Base-by-base conservation (phyloP, 2,329 filamentous ascomycete species). In the Stromatinia cepivora region DNA sequence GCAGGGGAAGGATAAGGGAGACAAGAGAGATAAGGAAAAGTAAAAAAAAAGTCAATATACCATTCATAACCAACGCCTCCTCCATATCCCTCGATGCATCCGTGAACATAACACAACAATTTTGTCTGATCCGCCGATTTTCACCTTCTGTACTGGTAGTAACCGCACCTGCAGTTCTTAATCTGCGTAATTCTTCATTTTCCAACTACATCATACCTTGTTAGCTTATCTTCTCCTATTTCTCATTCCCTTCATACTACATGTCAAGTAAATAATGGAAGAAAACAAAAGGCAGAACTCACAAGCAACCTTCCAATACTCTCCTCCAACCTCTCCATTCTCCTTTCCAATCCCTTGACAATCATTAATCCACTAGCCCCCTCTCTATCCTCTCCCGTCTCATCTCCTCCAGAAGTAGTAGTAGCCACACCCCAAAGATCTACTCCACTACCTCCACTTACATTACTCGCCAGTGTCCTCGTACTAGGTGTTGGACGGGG, bases 391-490 rank as follows among this genome's bases (percentile, higher is more conserved):
- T 59, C 70, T 13, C 53, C 70, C 20, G 22, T 25, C 67, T 62
- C 59, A 70, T 70, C n/a, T 62, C 25, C 45, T 0, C 56, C 66
- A n/a, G 66, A 70, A 17, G 65, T 69, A 22, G 70, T 69, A 2
- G 74, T 76, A n/a, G 75, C 75, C 10, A 77, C 72, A 7, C 75
- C 75, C 75, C 75, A 77, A 22, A 77, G 67, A 5, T 75, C 75
- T 2, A 70, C 67, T 1, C 65, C 65, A 45, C 67, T 63, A 50
- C 61, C 54, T 36, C 28, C 68, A 13, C 67, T 57, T 3, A 48
- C 36, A n/a, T 54, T 59, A 65, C 62, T 72, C 10, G 52, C 62
- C 15, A 66, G 63, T 2, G 71, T 69, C 39, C 69, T 22, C 15
- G 73, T 73, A 42, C 70, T 71, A 10, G 73, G 74, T 5, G 71